phyloP scores from a whole-genome alignment of 169 alveolate genomes.

The Cryptosporidium tyzzeri region DNA sequence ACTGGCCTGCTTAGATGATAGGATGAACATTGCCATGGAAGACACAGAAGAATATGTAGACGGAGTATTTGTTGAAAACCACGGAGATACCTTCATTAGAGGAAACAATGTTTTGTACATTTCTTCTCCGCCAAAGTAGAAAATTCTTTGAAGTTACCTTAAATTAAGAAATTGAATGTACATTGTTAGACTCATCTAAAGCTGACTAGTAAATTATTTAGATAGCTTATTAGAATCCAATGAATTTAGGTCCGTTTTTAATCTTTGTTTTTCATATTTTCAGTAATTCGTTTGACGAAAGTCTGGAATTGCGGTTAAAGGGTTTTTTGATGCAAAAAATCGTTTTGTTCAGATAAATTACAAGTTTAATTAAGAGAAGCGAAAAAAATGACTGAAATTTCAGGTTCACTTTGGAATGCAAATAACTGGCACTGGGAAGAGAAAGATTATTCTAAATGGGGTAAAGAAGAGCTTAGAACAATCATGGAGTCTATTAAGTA shows the following conservation, averaged over 20 bases:
- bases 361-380: too few species aligned
- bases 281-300: neutral
- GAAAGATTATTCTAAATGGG: constrained; percentile 79
- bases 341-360: neutral
- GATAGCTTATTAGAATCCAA: neutral
- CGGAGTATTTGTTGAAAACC: constrained; percentile 83
- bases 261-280: neutral
- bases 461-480: constrained; percentile 75
- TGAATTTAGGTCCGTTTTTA: neutral
- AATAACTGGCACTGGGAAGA: constrained; percentile 84
- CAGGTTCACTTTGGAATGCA: constrained; percentile 81
- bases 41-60: constrained; percentile 85
- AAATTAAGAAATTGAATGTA: neutral
- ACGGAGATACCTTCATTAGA: constrained; percentile 88
- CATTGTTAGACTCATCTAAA: neutral
- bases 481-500: constrained; percentile 57
- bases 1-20: constrained; percentile 87
- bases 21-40: constrained; percentile 89
- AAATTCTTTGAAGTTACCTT: neutral
- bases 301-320: neutral
- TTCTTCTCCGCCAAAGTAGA: constrained; percentile 51
- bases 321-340: neutral
- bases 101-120: constrained; percentile 88
- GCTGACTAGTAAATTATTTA: neutral
- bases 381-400: constrained; percentile 21